Evolutionary conservation across 768 basidiomycete genomes (phyloP), one percentile per base, ranked within the genome.

Genomic region (Sutorius australiensis): DNA sequence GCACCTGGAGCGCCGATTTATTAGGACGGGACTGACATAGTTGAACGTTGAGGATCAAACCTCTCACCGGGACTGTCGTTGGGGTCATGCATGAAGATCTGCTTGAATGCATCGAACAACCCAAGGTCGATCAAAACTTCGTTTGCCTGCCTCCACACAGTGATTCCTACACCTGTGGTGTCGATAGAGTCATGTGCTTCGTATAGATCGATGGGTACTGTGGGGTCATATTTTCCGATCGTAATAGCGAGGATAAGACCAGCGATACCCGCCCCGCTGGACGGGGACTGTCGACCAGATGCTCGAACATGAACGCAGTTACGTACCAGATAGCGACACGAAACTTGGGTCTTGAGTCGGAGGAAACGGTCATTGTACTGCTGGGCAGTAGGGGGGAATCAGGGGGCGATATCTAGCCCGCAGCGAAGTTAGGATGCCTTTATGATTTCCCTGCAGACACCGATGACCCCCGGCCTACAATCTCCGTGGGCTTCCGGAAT

Each of bases 131-230:
- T 63, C 55, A 81, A 57, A n/a, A 79, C 68, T 6, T 64, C 66
- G 75, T 76, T 77, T 8, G 78, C 78, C 36, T 77, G 66, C 9
- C 62, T 61, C 79, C 78, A 79, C 6, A 80, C 67, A 64, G 74
- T 40, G 67, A 78, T 40, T 63, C 80, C 76, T 6, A 72, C 73
- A 6, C 77, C 77, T 12, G 69, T 58, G 9, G 70, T 69, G 9
- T 71, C 69, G 27, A 78, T 68, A 27, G 71, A 69, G 2, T 71
- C 58, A 17, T 70, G 74, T 3, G 77, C 71, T 65, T 81, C 80
- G 54, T 80, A 81, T 5, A 81, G 54, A 51, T 76, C 67, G 13
- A 77, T 67, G 50, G 72, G 65, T 17, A 77, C 60, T 1, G 53
- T 52, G 16, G 56, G 21, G 24, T 46, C 46, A 36, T 46, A 46